phyloP scores from a whole-genome alignment of 352 stramenopile species.

The Albugo candida region DNA sequence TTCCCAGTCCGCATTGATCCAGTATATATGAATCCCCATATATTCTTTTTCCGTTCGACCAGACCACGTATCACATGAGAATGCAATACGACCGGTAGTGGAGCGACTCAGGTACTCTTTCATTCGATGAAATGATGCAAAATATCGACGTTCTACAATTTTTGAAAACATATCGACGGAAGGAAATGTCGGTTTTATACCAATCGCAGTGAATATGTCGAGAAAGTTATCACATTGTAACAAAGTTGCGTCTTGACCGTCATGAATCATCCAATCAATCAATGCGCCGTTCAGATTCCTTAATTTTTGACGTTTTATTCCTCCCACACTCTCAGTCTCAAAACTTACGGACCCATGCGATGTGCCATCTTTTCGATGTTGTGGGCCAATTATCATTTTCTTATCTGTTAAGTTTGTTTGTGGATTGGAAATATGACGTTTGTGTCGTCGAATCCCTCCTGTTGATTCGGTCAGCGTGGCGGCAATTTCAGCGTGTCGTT shows the following conservation, averaged over 20 bases:
- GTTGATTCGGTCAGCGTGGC: too few relatives aligned
- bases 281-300: conserved; percentile 35
- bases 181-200: conserved; percentile 27
- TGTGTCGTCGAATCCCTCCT: too few relatives aligned
- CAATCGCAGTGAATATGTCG: conserved; percentile 27
- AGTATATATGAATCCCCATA: conserved; percentile 56
- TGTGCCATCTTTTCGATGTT: too few relatives aligned
- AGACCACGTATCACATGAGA: conserved; percentile 67
- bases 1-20: conserved; percentile 74
- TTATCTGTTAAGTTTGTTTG: too few relatives aligned
- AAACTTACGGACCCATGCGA: neutral
- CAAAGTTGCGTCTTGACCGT: conserved; percentile 39
- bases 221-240: conserved; percentile 53
- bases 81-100: conserved; percentile 41
- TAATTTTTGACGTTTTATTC: conserved; percentile 43
- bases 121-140: conserved; percentile 38
- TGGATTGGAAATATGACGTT: too few relatives aligned
- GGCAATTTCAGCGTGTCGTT: conserved; percentile 47
- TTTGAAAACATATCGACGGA: conserved; percentile 35
- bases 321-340: conserved; percentile 7
- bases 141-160: conserved; percentile 56
- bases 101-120: conserved; percentile 60
- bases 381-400: too few relatives aligned
- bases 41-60: conserved; percentile 46
- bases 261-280: conserved; percentile 59